Base-by-base conservation (phyloP, 306 rosid species). In the Datisca glomerata region DNA sequence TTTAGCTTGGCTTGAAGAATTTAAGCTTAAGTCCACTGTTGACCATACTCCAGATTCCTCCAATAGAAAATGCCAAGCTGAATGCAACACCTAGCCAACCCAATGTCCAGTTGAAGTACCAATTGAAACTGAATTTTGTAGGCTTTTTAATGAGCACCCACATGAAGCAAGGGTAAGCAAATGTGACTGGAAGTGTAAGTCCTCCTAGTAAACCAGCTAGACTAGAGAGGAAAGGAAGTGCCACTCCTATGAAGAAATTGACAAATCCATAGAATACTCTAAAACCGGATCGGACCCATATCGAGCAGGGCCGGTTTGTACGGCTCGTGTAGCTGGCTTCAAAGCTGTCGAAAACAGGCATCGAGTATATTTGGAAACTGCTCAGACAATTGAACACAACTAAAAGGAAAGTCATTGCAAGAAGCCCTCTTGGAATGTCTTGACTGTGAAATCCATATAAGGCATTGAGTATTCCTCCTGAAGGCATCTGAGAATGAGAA, bases 121-220 rank as follows among this genome's bases (percentile, higher is more conserved):
- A 89, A 58, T 65, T 89, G 60, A 89, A 89, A 68, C 93, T 80
- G 66, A 68, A 84, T 48, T 80, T 83, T 13, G 86, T 35, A 33
- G 98, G 98, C 66, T 72, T 79, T 36, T 89, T 89, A 5, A 89
- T 80, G 48, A 89, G 95, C 60, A 89, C 84, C 98, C 98, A 89
- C 98, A 89, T 89, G 84, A 89, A 89, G 71, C 98, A 89, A 58
- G 98, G 98, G 68, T 89, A 84, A 36, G 98, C 98, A 52, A 89
- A 89, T 14, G 98, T 84, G 67, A 89, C 95, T 0, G 98, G 98
- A 45, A 89, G 98, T 14, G 98, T 89, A 39, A 89, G 93, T 48
- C 98, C 98, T 63, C 98, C 98, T 15, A 89, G 40, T 36, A 89
- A 72, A 34, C 98, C 98, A 14, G 98, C 98, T 24, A 89, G 74